A percentile compares a stretch with the other conserved stretches of the same genome.
Conservation (phyloP, 2,329 filamentous ascomycete species). For the Ophidiomyces ophidiicola region DNA sequence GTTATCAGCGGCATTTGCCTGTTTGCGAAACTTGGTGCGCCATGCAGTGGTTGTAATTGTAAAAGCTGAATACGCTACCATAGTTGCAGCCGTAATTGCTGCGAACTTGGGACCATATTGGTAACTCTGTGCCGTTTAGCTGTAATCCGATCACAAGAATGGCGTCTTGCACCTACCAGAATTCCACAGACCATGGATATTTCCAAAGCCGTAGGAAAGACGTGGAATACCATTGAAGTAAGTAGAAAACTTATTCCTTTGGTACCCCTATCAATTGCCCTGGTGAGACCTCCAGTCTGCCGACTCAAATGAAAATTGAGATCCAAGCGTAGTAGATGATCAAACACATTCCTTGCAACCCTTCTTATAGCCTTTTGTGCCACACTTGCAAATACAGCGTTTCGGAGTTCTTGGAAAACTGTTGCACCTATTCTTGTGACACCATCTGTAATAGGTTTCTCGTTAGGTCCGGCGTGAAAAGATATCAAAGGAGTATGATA, state of each 20-base stretch:
- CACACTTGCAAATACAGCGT: slow-evolving; percentile 92
- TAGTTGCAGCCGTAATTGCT: slow-evolving; percentile 75
- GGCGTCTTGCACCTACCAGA: slow-evolving; percentile 38
- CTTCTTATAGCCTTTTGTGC: slow-evolving; percentile 90
- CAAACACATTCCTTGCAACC: slow-evolving; percentile 85
- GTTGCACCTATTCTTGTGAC: slow-evolving; percentile 77
- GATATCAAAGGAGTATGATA: not conserved
- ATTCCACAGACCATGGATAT: slow-evolving; percentile 95
- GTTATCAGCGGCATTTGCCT: slow-evolving; percentile 93
- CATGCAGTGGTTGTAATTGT: slow-evolving; percentile 94
- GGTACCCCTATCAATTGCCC: slow-evolving; percentile 90
- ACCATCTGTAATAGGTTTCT: slow-evolving; percentile 46
- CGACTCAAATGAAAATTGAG: slow-evolving; percentile 87
- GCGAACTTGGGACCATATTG: slow-evolving; percentile 91
- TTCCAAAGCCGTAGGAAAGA: slow-evolving; percentile 84
- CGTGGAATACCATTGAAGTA: slow-evolving; percentile 97
- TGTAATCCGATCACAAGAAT: not conserved
- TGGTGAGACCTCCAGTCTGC: slow-evolving; percentile 85
- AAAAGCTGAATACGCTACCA: slow-evolving; percentile 91
- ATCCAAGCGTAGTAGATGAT: slow-evolving; percentile 77
- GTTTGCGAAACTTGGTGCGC: slow-evolving; percentile 90
- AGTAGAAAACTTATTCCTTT: slow-evolving; percentile 97
- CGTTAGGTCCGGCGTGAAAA: slow-evolving; percentile 2
- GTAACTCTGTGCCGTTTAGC: slow-evolving; percentile 50
- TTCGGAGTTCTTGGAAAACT: slow-evolving; percentile 82